A percentile compares a stretch with the other conserved stretches of the same genome.
phyloP scores from a whole-genome alignment of 2,329 filamentous ascomycete genomes.

The Colletotrichum orchidophilum region DNA sequence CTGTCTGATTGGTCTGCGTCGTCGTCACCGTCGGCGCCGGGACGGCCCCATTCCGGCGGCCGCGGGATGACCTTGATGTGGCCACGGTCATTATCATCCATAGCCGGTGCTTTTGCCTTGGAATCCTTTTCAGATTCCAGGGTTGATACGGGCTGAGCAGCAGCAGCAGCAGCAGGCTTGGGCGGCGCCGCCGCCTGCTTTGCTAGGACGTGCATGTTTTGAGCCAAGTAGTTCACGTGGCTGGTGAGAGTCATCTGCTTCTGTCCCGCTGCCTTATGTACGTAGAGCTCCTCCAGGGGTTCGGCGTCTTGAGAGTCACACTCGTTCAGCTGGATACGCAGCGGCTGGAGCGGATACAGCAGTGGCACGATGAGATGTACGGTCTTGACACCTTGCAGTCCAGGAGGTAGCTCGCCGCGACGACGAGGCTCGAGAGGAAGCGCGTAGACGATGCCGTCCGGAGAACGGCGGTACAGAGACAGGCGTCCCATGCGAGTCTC shows the following conservation, averaged over 20 bases:
- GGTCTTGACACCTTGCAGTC: constrained; percentile 69
- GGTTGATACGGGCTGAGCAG: constrained; percentile 34
- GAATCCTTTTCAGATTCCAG: constrained; percentile 27
- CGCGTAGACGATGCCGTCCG: constrained; percentile 76
- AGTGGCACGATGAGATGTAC: constrained; percentile 75
- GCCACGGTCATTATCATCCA: constrained; percentile 57
- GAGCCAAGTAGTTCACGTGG: constrained; percentile 78
- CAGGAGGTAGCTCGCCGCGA: constrained; percentile 66
- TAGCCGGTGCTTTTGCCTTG: constrained; percentile 37
- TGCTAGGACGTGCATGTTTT: constrained; percentile 75
- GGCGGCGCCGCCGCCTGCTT: constrained; percentile 55
- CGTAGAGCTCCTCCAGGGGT: constrained; percentile 72
- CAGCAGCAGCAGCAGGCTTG: constrained; percentile 21
- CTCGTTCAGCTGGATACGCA: constrained; percentile 72
- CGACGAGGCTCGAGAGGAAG: constrained; percentile 75
- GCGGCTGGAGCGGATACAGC: constrained; percentile 76
- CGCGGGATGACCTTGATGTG: constrained; percentile 79
- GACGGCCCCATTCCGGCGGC: constrained; percentile 79
- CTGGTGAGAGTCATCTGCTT: constrained; percentile 73
- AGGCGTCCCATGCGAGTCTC: constrained; percentile 78
- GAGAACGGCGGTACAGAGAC: constrained; percentile 72
- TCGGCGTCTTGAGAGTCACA: constrained; percentile 68
- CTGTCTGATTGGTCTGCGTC: constrained; percentile 52
- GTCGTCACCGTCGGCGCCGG: constrained; percentile 59
- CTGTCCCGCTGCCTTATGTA: constrained; percentile 64